Conservation (phyloP, 176 grass and related monocot genomes). For the Eleusine coracana region DNA sequence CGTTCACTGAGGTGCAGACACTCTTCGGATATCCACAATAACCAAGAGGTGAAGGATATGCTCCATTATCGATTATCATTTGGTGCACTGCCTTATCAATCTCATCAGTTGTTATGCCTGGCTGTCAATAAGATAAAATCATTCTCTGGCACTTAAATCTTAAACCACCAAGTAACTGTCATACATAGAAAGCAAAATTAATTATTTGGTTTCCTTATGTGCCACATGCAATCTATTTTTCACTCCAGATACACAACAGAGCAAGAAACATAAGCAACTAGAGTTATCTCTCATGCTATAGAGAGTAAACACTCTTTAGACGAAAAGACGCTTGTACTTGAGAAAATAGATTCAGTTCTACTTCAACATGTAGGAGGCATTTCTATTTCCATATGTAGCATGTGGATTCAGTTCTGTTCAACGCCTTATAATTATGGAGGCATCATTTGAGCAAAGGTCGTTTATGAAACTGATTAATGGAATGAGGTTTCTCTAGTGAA, state of each 20-base stretch:
- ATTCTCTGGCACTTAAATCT: slow-evolving; percentile 29
- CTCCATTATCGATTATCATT: slow-evolving; percentile 92
- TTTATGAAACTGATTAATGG: background rate
- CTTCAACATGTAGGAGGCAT: too few relatives aligned
- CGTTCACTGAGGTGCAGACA: slow-evolving; percentile 95
- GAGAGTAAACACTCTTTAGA: background rate
- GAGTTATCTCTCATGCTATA: slow-evolving; percentile 11
- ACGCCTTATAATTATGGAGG: slow-evolving; percentile 10
- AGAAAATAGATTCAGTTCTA: too few relatives aligned
- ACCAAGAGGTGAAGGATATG: slow-evolving; percentile 92
- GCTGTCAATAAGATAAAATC: slow-evolving; percentile 66
- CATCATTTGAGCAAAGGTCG: background rate
- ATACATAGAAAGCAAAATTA: slow-evolving; percentile 30
- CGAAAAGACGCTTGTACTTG: background rate
- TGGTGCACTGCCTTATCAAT: slow-evolving; percentile 96
- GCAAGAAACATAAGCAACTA: slow-evolving; percentile 4
- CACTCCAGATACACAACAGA: slow-evolving; percentile 16
- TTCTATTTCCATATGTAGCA: background rate
- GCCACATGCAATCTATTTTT: slow-evolving; percentile 14
- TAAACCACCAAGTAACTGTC: slow-evolving; percentile 1
- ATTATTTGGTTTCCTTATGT: background rate
- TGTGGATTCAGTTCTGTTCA: slow-evolving; percentile 12
- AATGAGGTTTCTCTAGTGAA: slow-evolving; percentile 15
- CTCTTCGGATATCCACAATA: slow-evolving; percentile 94
- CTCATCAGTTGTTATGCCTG: slow-evolving; percentile 91